Evolutionary conservation across 495 filamentous ascomycete species (phyloP).

Genomic region (Aspergillus egyptiacus): DNA sequence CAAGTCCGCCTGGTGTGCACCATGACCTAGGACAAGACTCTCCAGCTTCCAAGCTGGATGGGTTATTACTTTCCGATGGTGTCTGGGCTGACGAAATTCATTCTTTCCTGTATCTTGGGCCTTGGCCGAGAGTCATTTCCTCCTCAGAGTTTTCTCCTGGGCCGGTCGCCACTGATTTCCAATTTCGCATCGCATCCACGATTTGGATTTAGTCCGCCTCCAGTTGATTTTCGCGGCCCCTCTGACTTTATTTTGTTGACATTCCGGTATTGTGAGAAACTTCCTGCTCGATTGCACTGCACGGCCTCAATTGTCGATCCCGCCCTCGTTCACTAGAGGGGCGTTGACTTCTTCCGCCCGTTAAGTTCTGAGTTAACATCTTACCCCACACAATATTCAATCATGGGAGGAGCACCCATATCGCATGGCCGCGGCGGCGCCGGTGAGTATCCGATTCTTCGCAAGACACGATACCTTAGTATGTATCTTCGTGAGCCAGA

Average conservation of each 20-base stretch:
- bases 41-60: no score
- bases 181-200: not conserved
- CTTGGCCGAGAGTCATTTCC: not conserved
- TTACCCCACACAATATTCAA: constrained; percentile 1
- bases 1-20: no score
- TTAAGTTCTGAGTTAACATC: not conserved
- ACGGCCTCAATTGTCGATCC: no score
- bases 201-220: not conserved
- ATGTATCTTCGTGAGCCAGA: constrained; percentile 33
- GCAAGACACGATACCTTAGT: no score
- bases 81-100: not conserved
- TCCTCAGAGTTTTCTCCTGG: not conserved
- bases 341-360: not conserved
- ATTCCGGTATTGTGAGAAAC: not conserved
- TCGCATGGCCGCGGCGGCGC: constrained; percentile 53
- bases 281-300: not conserved
- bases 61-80: no score
- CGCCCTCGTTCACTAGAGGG: not conserved
- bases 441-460: constrained; percentile 29
- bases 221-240: not conserved
- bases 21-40: no score
- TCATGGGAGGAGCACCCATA: constrained; percentile 25
- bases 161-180: constrained; percentile 1
- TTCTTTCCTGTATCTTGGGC: not conserved
- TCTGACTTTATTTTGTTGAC: no score